phyloP scores from a whole-genome alignment of 106 monocot species.

The Phalaenopsis aphrodite region DNA sequence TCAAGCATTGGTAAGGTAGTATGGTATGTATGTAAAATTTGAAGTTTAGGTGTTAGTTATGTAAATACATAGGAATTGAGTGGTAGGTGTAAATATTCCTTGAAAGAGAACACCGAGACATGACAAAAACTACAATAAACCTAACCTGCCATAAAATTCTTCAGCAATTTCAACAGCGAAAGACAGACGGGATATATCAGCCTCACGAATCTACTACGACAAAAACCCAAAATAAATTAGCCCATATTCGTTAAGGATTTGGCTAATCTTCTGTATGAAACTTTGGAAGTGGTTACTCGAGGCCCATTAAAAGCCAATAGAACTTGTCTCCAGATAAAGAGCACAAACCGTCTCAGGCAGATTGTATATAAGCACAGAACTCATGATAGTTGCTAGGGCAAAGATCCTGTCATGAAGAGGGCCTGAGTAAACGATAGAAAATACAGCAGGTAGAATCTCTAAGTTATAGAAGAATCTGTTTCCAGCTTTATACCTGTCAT shows the following conservation, averaged over 20 bases:
- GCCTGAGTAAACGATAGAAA: not conserved
- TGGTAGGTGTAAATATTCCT: no score
- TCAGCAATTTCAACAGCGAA: constrained; percentile 99
- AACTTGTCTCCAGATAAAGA: constrained; percentile 15
- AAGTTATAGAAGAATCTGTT: not conserved
- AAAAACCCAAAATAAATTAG: constrained; percentile 3
- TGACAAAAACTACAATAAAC: constrained; percentile 4
- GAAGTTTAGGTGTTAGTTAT: no score
- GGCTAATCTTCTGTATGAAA: not conserved
- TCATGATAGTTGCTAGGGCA: constrained; percentile 94
- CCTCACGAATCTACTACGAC: constrained; percentile 65
- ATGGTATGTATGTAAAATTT: no score
- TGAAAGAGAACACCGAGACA: not conserved
- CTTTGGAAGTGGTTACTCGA: constrained; percentile 11
- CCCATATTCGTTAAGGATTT: not conserved
- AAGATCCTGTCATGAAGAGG: constrained; percentile 58
- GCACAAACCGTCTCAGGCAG: constrained; percentile 76
- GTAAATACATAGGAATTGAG: no score
- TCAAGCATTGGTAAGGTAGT: no score
- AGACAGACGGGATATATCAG: constrained; percentile 83
- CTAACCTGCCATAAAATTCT: constrained; percentile 97
- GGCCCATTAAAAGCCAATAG: constrained; percentile 4
- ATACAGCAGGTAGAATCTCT: not conserved
- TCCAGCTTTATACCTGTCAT: constrained; percentile 65
- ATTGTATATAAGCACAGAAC: constrained; percentile 76